phyloP scores from a whole-genome alignment of 345 rosid species.

The Triadica sebifera region DNA sequence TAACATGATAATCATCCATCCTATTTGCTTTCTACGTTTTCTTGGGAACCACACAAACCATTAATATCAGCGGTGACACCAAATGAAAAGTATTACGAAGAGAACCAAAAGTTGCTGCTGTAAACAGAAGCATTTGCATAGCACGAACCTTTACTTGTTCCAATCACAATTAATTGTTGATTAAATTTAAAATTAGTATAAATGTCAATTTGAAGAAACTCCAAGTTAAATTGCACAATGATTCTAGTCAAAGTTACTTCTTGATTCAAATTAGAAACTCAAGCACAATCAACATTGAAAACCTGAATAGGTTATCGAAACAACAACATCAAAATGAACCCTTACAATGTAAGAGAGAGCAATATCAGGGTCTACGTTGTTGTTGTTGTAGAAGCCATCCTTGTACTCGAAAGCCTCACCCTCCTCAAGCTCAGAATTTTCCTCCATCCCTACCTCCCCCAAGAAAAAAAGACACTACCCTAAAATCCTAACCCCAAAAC shows the following conservation, averaged over 20 bases:
- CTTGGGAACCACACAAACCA: not conserved
- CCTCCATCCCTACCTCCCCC: slow-evolving; percentile 39
- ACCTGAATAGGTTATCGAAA: slow-evolving; percentile 9
- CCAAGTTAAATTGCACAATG: not conserved
- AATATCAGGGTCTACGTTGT: slow-evolving; percentile 52
- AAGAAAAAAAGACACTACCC: slow-evolving; percentile 5
- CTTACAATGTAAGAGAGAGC: slow-evolving; percentile 80
- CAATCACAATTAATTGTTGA: slow-evolving; percentile 8
- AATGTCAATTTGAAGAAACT: not conserved
- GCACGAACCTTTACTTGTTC: not conserved
- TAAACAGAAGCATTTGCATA: slow-evolving; percentile 10
- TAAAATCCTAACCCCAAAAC: slow-evolving; percentile 9
- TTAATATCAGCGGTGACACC: not conserved
- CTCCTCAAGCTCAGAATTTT: slow-evolving; percentile 66
- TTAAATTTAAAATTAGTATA: slow-evolving; percentile 6
- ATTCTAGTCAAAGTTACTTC: not conserved
- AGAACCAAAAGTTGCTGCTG: not conserved
- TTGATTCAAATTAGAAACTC: not conserved
- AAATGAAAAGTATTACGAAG: not conserved
- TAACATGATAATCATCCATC: not conserved
- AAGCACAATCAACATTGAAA: slow-evolving; percentile 11
- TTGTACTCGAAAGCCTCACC: slow-evolving; percentile 54
- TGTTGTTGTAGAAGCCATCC: slow-evolving; percentile 29
- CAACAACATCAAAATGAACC: slow-evolving; percentile 21
- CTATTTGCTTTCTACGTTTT: not conserved